A percentile compares a stretch with the other conserved stretches of the same genome.
phyloP scores from a whole-genome alignment of 1,139 yeast genomes.

The Kluyveromyces sp. region DNA sequence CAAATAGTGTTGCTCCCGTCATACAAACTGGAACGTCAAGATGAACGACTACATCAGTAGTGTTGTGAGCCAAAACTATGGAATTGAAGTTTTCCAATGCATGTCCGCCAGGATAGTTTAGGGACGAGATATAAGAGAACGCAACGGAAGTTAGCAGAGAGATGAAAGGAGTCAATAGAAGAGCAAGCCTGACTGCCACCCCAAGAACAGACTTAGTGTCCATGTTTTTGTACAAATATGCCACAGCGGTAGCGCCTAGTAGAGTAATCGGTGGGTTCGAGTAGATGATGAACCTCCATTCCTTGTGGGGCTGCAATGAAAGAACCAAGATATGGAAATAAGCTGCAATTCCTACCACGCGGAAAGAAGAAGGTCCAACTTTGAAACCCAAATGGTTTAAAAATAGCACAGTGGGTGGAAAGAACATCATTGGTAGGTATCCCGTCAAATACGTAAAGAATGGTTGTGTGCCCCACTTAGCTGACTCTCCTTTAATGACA shows the following conservation, averaged over 20 bases:
- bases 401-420: constrained; percentile 55
- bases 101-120: constrained; percentile 85
- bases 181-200: constrained; percentile 28
- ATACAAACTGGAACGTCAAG: constrained; percentile 77
- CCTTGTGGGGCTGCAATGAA: constrained; percentile 88
- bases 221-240: constrained; percentile 37
- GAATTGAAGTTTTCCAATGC: constrained; percentile 55
- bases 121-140: constrained; percentile 57
- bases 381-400: constrained; percentile 34
- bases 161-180: constrained; percentile 26
- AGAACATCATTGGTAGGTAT: constrained; percentile 47
- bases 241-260: constrained; percentile 58
- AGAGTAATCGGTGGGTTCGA: constrained; percentile 62
- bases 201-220: constrained; percentile 22
- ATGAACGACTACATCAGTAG: constrained; percentile 43
- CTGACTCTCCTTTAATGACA: constrained; percentile 62
- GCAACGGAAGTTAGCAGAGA: constrained; percentile 41
- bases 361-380: constrained; percentile 34
- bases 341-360: constrained; percentile 41
- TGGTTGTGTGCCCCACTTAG: constrained; percentile 84
- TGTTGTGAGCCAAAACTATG: constrained; percentile 30
- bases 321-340: constrained; percentile 49
- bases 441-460: constrained; percentile 56
- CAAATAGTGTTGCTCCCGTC: constrained; percentile 79
- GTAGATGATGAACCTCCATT: constrained; percentile 86